Base-by-base conservation (phyloP, 345 rosid genomes). In the Syzygium aromaticum region DNA sequence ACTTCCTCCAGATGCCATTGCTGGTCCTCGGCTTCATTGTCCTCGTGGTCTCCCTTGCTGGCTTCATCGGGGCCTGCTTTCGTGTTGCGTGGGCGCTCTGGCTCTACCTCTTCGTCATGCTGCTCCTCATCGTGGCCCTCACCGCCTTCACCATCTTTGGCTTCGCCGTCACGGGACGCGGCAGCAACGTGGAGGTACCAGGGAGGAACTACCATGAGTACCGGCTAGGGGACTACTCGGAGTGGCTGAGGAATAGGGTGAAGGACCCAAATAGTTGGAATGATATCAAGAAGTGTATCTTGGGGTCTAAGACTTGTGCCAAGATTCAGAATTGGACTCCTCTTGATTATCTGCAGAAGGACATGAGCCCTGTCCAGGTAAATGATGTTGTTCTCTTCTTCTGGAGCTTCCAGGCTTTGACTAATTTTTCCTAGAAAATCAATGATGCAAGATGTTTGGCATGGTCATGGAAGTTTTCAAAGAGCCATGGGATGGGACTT, bases 61-160 rank as follows among this genome's bases (percentile, higher is more conserved):
- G 99, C 57, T 94, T 96, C 89, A 92, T 96, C 13, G 99, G 99
- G 15, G 99, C 99, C 30, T 98, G 99, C 51, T 98, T 96, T 84
- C 92, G 91, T 52, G 96, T 98, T 25, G 96, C 93, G 38, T 98
- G 98, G 98, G 96, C 96, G 15, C 98, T 98, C 19, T 95, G 99
- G 99, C 90, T 98, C 5, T 98, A 98, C 87, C 89, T 96, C 77
- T 91, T 95, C 64, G 94, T 96, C 87, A 95, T 98, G 99, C 52
- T 98, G 86, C 85, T 93, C 88, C 88, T 95, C 30, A 94, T 98
- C 64, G 93, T 90, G 12, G 77, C 96, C 51, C 90, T 98, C 11
- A 88, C 96, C 92, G 97, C 92, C 19, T 85, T 98, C 84, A 96
- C 99, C 11, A 73, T 96, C 27, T 96, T 98, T 52, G 99, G 99